phyloP scores from a whole-genome alignment of 345 rosid species.

The Ceriops tagal region DNA sequence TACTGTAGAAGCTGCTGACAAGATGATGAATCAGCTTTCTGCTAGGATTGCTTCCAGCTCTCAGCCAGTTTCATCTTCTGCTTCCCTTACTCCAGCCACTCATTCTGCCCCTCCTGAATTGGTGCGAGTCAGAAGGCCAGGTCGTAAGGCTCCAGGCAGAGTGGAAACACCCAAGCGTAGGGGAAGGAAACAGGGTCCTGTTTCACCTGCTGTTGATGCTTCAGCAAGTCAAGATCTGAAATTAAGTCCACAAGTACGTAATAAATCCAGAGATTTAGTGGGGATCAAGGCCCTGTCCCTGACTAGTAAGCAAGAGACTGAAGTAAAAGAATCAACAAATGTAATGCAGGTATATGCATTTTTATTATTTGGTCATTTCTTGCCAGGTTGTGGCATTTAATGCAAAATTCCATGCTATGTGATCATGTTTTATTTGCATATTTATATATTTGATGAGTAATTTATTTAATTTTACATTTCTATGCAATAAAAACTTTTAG shows the following conservation, averaged over 20 bases:
- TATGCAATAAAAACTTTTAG: background rate
- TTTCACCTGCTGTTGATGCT: constrained; percentile 27
- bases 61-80: constrained; percentile 25
- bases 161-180: constrained; percentile 41
- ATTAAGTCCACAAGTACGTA: constrained; percentile 23
- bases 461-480: background rate
- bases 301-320: constrained; percentile 41
- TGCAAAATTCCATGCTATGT: background rate
- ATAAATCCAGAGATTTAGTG: constrained; percentile 23
- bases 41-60: constrained; percentile 16
- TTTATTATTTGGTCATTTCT: background rate
- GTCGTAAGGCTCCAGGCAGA: constrained; percentile 38
- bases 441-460: background rate
- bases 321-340: constrained; percentile 34
- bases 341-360: constrained; percentile 29
- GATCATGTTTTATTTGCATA: background rate
- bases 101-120: constrained; percentile 25
- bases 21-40: constrained; percentile 6
- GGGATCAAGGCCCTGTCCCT: constrained; percentile 25
- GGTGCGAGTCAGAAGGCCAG: constrained; percentile 35
- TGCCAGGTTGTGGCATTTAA: no score
- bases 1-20: constrained; percentile 8
- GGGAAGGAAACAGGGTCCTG: constrained; percentile 38
- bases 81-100: constrained; percentile 19
- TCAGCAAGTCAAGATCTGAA: constrained; percentile 30